A percentile compares a stretch with the other conserved stretches of the same genome.
phyloP scores from a whole-genome alignment of 73 alveolate genomes.

The Paramecium octaurelia region DNA sequence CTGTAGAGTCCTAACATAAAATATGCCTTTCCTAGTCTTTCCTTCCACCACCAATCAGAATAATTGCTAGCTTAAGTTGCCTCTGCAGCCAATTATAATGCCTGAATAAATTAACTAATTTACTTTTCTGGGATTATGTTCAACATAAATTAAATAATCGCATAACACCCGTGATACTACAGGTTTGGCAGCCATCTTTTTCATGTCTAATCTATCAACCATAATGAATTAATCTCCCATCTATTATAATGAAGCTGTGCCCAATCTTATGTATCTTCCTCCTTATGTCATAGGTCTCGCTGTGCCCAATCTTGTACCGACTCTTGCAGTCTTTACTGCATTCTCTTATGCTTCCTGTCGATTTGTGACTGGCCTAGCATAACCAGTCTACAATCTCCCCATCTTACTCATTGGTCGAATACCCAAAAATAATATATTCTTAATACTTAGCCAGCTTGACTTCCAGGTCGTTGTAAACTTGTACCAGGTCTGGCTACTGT shows the following conservation, averaged over 20 bases:
- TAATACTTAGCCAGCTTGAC: conserved; percentile 58
- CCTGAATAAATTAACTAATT: conserved; percentile 47
- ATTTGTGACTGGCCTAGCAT: conserved; percentile 97
- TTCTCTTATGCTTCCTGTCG: conserved; percentile 73
- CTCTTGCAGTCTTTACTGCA: conserved; percentile 72
- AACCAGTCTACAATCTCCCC: conserved; percentile 99
- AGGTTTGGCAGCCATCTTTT: conserved; percentile 88
- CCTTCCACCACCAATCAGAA: conserved; percentile 99
- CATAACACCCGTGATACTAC: conserved; percentile 94
- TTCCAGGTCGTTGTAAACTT: conserved; percentile 81
- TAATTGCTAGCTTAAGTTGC: conserved; percentile 82
- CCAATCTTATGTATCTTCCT: conserved; percentile 93
- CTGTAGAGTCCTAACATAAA: conserved; percentile 95
- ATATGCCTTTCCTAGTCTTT: conserved; percentile 97
- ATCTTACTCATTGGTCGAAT: conserved; percentile 97
- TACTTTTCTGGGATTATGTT: conserved; percentile 83
- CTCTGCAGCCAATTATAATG: conserved; percentile 95
- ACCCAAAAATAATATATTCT: conserved; percentile 65
- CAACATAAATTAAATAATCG: conserved; percentile 96
- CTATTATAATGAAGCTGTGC: conserved; percentile 96
- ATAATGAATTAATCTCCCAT: conserved; percentile 85
- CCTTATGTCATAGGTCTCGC: conserved; percentile 84
- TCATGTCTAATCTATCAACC: conserved; percentile 92
- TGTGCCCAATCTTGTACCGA: conserved; percentile 78
- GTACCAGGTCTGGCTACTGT: conserved; percentile 99